Conservation (phyloP, 495 filamentous ascomycete genomes). For the Penicillium arizonense region DNA sequence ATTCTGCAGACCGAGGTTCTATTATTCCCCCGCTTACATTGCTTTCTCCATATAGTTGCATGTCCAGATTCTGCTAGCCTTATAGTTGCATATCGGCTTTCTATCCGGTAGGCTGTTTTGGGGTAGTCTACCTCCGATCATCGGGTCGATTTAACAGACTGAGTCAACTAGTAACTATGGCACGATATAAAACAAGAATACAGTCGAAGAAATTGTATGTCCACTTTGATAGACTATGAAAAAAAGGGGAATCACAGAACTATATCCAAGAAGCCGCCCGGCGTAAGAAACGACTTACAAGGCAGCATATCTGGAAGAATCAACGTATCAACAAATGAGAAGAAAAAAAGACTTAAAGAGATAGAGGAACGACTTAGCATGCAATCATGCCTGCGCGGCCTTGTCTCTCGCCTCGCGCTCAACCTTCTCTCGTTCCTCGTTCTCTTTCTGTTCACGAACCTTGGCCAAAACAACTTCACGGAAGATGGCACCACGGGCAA, state of each 20-base stretch:
- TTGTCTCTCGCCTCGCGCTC: slow-evolving; percentile 52
- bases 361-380: not conserved
- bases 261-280: slow-evolving; percentile 22
- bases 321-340: slow-evolving; percentile 3
- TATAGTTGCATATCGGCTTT: no score
- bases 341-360: slow-evolving; percentile 10
- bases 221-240: slow-evolving; percentile 17
- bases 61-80: no score
- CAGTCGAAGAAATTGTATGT: not conserved
- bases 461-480: slow-evolving; percentile 96
- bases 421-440: slow-evolving; percentile 70
- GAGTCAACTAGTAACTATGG: not conserved
- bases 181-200: not conserved
- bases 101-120: no score
- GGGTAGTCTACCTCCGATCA: no score
- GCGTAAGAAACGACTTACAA: slow-evolving; percentile 11
- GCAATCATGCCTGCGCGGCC: slow-evolving; percentile 27
- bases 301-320: slow-evolving; percentile 10
- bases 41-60: no score
- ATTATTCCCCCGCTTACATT: no score
- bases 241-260: slow-evolving; percentile 27
- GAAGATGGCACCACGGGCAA: slow-evolving; percentile 90
- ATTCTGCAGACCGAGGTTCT: no score
- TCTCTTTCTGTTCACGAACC: slow-evolving; percentile 87
- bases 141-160: no score